Conservation (phyloP, 2,329 filamentous ascomycete genomes). For the Cercospora berteroae region DNA sequence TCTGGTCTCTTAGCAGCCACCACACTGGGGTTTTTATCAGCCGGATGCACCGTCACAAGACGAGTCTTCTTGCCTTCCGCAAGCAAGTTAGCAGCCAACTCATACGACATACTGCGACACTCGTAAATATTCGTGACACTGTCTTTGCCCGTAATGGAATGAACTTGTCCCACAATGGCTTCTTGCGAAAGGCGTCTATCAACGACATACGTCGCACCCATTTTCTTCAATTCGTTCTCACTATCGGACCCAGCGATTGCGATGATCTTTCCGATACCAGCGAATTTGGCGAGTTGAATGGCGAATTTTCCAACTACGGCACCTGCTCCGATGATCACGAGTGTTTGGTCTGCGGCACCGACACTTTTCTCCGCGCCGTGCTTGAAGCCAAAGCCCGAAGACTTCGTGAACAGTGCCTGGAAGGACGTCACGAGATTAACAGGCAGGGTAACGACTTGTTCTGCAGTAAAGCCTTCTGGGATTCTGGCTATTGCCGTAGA, state of each 20-base stretch:
- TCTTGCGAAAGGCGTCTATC: background rate
- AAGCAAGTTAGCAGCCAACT: conserved; percentile 2
- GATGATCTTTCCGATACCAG: conserved; percentile 5
- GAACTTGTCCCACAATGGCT: background rate
- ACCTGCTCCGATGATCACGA: conserved; percentile 5
- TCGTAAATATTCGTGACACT: conserved; percentile 4
- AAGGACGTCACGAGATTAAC: conserved; percentile 11
- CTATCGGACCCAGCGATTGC: background rate
- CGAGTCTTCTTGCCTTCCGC: background rate
- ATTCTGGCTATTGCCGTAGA: background rate
- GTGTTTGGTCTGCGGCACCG: background rate
- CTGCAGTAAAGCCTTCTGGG: background rate
- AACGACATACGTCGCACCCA: conserved; percentile 8
- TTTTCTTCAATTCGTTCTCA: conserved; percentile 3
- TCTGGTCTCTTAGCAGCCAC: background rate
- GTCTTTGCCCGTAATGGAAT: conserved; percentile 8
- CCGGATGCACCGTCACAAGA: conserved; percentile 4
- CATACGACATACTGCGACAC: conserved; percentile 8
- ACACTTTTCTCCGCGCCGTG: background rate
- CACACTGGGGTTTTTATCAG: background rate
- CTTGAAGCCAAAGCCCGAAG: background rate
- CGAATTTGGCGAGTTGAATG: conserved; percentile 15
- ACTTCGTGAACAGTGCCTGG: conserved; percentile 4
- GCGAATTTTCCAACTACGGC: conserved; percentile 10
- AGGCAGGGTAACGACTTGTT: conserved; percentile 1